phyloP scores from a whole-genome alignment of 1,139 yeast species.

The Suhomyces kunorum region DNA sequence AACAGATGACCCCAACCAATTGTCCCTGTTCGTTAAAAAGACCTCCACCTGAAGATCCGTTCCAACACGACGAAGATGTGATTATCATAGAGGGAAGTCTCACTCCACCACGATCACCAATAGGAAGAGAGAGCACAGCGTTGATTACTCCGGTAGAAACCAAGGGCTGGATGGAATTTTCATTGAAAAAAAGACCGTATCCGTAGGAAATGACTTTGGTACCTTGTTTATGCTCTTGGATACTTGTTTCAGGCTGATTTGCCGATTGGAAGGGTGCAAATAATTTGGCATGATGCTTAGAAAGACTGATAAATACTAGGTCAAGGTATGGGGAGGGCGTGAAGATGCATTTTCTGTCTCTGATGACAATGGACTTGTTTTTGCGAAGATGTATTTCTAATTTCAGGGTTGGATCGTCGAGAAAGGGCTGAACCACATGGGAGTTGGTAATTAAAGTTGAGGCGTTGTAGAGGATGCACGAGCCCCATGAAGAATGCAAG shows the following conservation, averaged over 20 bases:
- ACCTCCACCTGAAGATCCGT: conserved; percentile 78
- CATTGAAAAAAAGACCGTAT: conserved; percentile 52
- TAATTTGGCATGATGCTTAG: neutral
- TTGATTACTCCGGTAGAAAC: conserved; percentile 48
- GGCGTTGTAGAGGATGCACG: conserved; percentile 31
- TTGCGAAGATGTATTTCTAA: conserved; percentile 12
- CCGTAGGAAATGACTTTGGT: conserved; percentile 52
- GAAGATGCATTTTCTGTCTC: conserved; percentile 13
- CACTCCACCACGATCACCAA: conserved; percentile 2
- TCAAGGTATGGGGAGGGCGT: conserved; percentile 36
- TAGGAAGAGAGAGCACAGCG: conserved; percentile 21
- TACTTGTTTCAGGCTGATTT: neutral
- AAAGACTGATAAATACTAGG: conserved; percentile 32
- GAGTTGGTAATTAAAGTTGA: conserved; percentile 36
- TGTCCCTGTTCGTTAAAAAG: conserved; percentile 33
- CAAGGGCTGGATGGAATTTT: conserved; percentile 36
- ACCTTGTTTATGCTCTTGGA: conserved; percentile 24
- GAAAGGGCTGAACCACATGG: conserved; percentile 36
- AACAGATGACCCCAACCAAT: conserved; percentile 60
- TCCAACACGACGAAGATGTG: conserved; percentile 69
- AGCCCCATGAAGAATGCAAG: conserved; percentile 34
- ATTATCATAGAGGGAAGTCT: conserved; percentile 40
- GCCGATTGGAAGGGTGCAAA: neutral
- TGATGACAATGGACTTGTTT: neutral
- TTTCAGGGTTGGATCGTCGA: conserved; percentile 12